Conservation (phyloP, 2,329 filamentous ascomycete genomes). For the Chrysosporium queenslandicum region DNA sequence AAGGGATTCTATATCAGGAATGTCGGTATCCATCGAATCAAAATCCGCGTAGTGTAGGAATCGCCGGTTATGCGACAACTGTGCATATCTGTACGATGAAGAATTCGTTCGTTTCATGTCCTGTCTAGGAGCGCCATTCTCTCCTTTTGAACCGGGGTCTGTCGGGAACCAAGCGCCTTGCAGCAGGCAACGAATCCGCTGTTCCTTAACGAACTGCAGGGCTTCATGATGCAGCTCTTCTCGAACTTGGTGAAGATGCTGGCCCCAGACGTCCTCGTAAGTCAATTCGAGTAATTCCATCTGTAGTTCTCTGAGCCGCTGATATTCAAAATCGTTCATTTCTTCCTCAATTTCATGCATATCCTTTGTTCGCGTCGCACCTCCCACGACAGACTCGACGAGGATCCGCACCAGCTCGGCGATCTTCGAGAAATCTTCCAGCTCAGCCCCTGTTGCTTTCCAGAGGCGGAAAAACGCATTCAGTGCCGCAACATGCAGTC, state of each 20-base stretch:
- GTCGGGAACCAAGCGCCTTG: constrained; percentile 78
- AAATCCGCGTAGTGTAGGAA: constrained; percentile 89
- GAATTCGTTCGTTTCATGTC: constrained; percentile 30
- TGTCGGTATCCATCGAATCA: constrained; percentile 50
- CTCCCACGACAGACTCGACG: constrained; percentile 78
- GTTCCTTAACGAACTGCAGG: constrained; percentile 92
- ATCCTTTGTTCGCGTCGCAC: constrained; percentile 70
- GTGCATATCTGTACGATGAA: constrained; percentile 68
- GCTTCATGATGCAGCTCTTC: constrained; percentile 87
- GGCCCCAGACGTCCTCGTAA: constrained; percentile 91
- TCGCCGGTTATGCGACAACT: constrained; percentile 80
- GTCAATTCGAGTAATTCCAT: constrained; percentile 86
- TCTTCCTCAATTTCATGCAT: constrained; percentile 84
- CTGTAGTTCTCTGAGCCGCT: constrained; percentile 69
- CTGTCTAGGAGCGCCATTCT: constrained; percentile 37
- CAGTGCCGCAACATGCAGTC: constrained; percentile 73
- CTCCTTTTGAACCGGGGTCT: constrained; percentile 41
- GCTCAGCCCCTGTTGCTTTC: constrained; percentile 76
- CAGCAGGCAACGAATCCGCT: constrained; percentile 79
- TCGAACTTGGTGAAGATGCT: constrained; percentile 78
- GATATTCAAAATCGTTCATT: constrained; percentile 70
- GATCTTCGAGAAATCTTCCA: constrained; percentile 87
- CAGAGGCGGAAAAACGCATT: constrained; percentile 85
- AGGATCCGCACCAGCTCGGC: constrained; percentile 83
- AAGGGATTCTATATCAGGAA: constrained; percentile 63